phyloP scores from a whole-genome alignment of 129 eudicot genomes.

The Helichrysum umbraculigerum region DNA sequence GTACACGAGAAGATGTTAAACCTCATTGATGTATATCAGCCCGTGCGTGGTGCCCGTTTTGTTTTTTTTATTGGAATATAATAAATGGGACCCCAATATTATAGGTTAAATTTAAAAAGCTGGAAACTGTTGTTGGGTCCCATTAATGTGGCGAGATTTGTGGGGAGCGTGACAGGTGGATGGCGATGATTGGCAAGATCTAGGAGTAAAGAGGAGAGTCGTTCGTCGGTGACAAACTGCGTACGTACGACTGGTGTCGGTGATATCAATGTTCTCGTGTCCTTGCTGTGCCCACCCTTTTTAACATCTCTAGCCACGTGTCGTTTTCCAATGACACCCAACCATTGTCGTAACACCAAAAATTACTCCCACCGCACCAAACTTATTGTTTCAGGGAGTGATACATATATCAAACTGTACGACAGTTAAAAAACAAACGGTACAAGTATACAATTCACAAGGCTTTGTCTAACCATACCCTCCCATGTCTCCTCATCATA shows the following conservation, averaged over 20 bases:
- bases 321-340: neutral
- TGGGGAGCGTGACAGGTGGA: neutral
- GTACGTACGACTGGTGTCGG: slow-evolving; percentile 28
- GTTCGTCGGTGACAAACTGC: slow-evolving; percentile 26
- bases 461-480: too few relatives aligned
- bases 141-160: neutral
- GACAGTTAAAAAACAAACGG: too few relatives aligned
- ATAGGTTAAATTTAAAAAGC: neutral
- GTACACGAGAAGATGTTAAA: too few relatives aligned
- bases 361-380: too few relatives aligned
- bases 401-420: too few relatives aligned
- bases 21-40: too few relatives aligned
- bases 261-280: slow-evolving; percentile 21
- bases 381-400: too few relatives aligned
- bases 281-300: neutral
- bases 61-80: too few relatives aligned
- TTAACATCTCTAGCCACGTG: neutral
- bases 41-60: too few relatives aligned
- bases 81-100: too few relatives aligned
- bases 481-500: too few relatives aligned
- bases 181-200: slow-evolving; percentile 13
- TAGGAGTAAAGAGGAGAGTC: neutral
- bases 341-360: neutral
- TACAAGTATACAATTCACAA: too few relatives aligned
- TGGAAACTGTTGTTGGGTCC: neutral